Base-by-base conservation (phyloP, 768 basidiomycete species). In the Mycena albidolilacea region DNA sequence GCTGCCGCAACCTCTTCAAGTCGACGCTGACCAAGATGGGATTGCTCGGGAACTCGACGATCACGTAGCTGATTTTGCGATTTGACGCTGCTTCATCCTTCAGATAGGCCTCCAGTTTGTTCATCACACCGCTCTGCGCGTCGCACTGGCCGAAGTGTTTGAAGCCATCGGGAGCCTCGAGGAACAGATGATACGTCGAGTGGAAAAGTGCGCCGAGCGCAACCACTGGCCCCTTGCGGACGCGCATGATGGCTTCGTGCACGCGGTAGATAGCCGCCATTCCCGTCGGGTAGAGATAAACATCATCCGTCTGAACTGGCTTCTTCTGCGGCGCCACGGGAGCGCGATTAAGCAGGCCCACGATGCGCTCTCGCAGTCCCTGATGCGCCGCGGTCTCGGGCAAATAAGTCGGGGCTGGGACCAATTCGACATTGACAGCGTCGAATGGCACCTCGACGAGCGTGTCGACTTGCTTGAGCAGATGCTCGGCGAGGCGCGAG, bases 141-240 rank as follows among this genome's bases (percentile, higher is more conserved):
- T 61, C 39, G 38, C 60, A 61, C 15, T 39, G 60, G 15, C 60
- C 60, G 21, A 61, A 61, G n/a, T 61, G 60, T 19, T 61, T 43
- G 60, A 61, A 61, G 9, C 60, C 60, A 10, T 61, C 60, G 37
- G 60, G 60, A 21, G 37, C 38, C 39, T 61, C 60, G 7, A 12
- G 7, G 60, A 61, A 43, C n/a, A 61, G 37, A 7, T 61, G 60
- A 11, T 21, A 61, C 7, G 60, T 61, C 4, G 8, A 14, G 41
- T 43, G 38, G 41, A 61, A 61, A 14, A 61, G 4, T 14, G 60
- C 60, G 7, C 60, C 60, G 5, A 61, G 60, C 39, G 60, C 37
- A 43, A 61, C 60, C 15, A 61, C 39, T 39, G 60, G 60, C 2
- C 60, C 60, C 60, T 41, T 39, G 60, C 41, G 60, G 10, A 43